Conservation (phyloP, 2,329 filamentous ascomycete genomes). For the Paecilomyces formosus region DNA sequence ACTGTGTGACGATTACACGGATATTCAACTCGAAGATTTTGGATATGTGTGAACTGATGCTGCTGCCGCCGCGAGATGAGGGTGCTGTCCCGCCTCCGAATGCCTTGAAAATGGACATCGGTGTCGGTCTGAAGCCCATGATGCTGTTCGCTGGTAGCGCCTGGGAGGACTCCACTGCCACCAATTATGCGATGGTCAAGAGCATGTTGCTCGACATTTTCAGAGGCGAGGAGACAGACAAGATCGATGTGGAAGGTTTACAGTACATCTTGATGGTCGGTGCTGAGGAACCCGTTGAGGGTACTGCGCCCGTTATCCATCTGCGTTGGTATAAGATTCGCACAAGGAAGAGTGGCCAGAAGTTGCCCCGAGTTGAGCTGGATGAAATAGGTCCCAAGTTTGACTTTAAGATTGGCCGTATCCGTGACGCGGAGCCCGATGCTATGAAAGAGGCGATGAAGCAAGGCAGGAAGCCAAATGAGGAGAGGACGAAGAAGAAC, state of each 20-base stretch:
- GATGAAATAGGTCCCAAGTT: slow-evolving; percentile 94
- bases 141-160: slow-evolving; percentile 82
- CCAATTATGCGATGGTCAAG: slow-evolving; percentile 80
- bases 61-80: slow-evolving; percentile 61
- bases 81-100: slow-evolving; percentile 27
- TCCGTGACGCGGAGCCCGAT: slow-evolving; percentile 67
- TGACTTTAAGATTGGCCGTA: slow-evolving; percentile 79
- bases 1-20: slow-evolving; percentile 74
- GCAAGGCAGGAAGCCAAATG: slow-evolving; percentile 61
- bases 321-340: slow-evolving; percentile 78
- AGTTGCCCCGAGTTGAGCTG: slow-evolving; percentile 81
- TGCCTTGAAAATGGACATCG: slow-evolving; percentile 56
- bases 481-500: slow-evolving; percentile 81
- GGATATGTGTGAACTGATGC: slow-evolving; percentile 87
- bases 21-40: slow-evolving; percentile 81
- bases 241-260: slow-evolving; percentile 89
- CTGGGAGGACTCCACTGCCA: slow-evolving; percentile 73
- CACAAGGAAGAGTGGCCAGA: slow-evolving; percentile 80
- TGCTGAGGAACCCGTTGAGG: slow-evolving; percentile 56
- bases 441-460: slow-evolving; percentile 86
- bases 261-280: slow-evolving; percentile 82
- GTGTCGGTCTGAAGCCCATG: slow-evolving; percentile 80
- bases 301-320: slow-evolving; percentile 41
- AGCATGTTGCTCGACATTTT: slow-evolving; percentile 86
- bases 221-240: slow-evolving; percentile 68